Evolutionary conservation across 345 rosid species (phyloP), one percentile per base, ranked within the genome.

Genomic region (Citrus unshiu): DNA sequence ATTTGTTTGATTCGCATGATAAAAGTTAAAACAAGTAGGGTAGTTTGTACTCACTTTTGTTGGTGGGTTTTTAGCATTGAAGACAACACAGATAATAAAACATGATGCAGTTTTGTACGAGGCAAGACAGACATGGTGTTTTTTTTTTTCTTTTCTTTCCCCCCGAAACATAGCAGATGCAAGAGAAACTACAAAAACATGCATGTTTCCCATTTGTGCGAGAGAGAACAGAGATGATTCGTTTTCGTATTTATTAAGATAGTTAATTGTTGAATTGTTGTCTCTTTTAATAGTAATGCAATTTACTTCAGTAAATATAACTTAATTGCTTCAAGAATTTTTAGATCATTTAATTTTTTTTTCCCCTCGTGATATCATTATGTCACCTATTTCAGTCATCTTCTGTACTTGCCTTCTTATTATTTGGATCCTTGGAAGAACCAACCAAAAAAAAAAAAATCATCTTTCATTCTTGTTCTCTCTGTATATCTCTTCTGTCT

Each of bases 11-110:
- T 68, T 1, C 58, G n/a, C 37, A 43, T 61, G n/a, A 16, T 67
- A 39, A 67, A 73, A 29, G 29, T 58, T 70, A 43, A 54, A 76
- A 77, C 70, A 61, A 79, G 70, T 13, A 76, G 65, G 84, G 58
- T 30, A 18, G 73, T 76, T 66, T 37, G 22, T 46, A 24, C 37
- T 49, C 40, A 46, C 46, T 62, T 58, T 64, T 24, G 24, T 79
- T 75, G 63, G 69, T 32, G 66, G 68, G 12, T 75, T 75, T 72
- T 76, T 62, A 18, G 27, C 49, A 46, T 71, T 74, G 54, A 73
- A 74, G 71, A 80, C 64, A 70, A 74, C 37, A 51, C 75, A 74
- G 70, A 46, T 27, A 69, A 57, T 29, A 72, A 60, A 61, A 40
- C 59, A 69, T 62, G 62, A 40, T 74, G 68, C 67, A 74, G 68